phyloP scores from a whole-genome alignment of 2,329 filamentous ascomycete genomes.

The Fusarium bulbicola region DNA sequence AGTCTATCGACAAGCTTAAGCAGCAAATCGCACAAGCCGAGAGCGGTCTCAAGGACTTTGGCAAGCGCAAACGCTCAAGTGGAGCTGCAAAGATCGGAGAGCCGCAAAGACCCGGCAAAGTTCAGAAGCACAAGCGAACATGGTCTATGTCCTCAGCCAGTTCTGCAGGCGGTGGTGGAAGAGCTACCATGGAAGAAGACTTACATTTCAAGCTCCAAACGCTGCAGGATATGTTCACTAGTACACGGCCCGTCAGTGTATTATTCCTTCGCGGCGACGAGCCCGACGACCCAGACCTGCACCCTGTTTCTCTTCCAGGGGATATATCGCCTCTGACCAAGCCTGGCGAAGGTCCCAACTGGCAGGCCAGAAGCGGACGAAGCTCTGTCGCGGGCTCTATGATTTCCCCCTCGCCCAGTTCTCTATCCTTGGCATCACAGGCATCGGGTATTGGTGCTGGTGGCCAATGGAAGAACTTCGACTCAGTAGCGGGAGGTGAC shows the following conservation, averaged over 20 bases:
- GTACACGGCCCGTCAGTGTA: slow-evolving; percentile 80
- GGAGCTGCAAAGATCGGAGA: slow-evolving; percentile 58
- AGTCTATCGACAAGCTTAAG: slow-evolving; percentile 94
- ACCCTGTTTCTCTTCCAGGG: slow-evolving; percentile 78
- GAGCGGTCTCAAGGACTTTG: slow-evolving; percentile 72
- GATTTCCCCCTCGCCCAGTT: slow-evolving; percentile 73
- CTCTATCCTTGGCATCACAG: slow-evolving; percentile 69
- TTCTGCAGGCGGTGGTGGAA: slow-evolving; percentile 60
- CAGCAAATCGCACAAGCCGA: slow-evolving; percentile 88
- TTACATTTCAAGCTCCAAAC: slow-evolving; percentile 80
- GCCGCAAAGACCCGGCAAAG: slow-evolving; percentile 76
- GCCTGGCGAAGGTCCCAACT: slow-evolving; percentile 58
- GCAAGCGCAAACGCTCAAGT: slow-evolving; percentile 69
- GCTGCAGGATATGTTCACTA: slow-evolving; percentile 89
- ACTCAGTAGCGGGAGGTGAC: slow-evolving; percentile 62
- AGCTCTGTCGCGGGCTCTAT: slow-evolving; percentile 69
- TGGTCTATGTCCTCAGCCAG: slow-evolving; percentile 92
- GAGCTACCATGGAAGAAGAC: slow-evolving; percentile 74
- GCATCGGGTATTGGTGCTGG: slow-evolving; percentile 53
- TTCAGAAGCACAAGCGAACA: slow-evolving; percentile 88
- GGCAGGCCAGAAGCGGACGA: slow-evolving; percentile 62
- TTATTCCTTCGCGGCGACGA: slow-evolving; percentile 81
- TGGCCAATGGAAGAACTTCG: slow-evolving; percentile 66
- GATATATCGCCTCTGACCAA: slow-evolving; percentile 70
- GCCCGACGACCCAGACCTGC: slow-evolving; percentile 79